A percentile compares a stretch with the other conserved stretches of the same genome.
Conservation (phyloP, 495 filamentous ascomycete species). For the Neurospora sp. region DNA sequence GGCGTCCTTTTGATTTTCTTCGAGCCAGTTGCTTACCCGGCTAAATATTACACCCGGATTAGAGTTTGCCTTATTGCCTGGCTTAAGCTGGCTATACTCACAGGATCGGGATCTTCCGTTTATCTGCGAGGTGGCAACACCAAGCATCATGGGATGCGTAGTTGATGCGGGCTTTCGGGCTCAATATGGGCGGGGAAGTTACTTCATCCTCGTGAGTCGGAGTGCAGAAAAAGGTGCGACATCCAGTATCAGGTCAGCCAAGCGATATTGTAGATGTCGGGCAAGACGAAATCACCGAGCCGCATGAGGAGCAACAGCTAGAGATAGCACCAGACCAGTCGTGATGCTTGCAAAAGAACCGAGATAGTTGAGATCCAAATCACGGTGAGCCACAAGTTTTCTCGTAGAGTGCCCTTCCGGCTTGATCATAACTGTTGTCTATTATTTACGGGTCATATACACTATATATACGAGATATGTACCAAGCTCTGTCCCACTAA, state of each 20-base stretch:
- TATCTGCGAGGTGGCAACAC: too few relatives aligned
- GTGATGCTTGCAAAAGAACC: too few relatives aligned
- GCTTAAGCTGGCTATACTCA: too few relatives aligned
- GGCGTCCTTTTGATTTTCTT: too few relatives aligned
- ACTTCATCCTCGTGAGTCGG: background rate
- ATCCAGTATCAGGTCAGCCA: background rate
- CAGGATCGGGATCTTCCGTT: too few relatives aligned
- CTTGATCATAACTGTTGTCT: background rate
- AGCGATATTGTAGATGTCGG: background rate
- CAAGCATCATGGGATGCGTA: background rate
- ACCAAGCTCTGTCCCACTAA: background rate
- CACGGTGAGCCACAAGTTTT: background rate
- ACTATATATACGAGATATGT: background rate
- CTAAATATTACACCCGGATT: too few relatives aligned
- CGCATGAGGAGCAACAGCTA: too few relatives aligned
- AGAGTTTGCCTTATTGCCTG: too few relatives aligned
- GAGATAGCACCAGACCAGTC: too few relatives aligned
- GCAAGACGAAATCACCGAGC: background rate
- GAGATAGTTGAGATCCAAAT: too few relatives aligned
- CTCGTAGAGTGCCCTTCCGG: background rate
- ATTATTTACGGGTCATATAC: background rate
- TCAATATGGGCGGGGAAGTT: background rate
- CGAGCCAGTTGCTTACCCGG: too few relatives aligned
- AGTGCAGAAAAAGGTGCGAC: background rate
- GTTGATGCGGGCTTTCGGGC: background rate